Evolutionary conservation across 345 rosid genomes (phyloP).

Genomic region (Populus alba): DNA sequence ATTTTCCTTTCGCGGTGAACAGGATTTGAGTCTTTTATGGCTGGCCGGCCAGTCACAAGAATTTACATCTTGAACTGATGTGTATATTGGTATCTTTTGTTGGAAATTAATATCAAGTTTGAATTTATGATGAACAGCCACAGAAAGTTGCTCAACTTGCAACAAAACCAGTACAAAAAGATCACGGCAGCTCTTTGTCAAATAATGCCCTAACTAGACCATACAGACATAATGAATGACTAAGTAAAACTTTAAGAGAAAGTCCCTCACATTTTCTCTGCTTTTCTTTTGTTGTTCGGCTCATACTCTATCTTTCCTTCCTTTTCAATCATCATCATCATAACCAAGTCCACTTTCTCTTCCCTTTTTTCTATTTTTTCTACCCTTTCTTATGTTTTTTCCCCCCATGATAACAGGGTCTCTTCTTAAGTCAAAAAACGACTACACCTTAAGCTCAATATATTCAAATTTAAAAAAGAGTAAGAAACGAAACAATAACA

Average conservation of each 20-base stretch:
- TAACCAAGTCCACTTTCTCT: constrained; percentile 7
- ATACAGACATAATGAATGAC: not conserved
- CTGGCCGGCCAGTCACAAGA: no score
- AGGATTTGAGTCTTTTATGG: not conserved
- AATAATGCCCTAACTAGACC: constrained; percentile 4
- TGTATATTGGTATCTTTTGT: not conserved
- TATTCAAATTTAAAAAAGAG: not conserved
- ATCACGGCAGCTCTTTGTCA: constrained; percentile 13
- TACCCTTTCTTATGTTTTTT: not conserved
- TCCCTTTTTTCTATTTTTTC: not conserved
- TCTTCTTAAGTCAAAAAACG: not conserved
- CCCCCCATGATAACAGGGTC: not conserved
- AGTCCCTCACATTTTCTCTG: constrained; percentile 14
- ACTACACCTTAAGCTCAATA: not conserved
- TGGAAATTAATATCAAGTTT: not conserved
- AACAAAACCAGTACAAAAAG: not conserved
- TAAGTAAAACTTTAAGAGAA: not conserved
- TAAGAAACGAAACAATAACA: not conserved
- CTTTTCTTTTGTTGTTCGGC: not conserved
- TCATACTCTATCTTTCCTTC: constrained; percentile 14
- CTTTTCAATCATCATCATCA: constrained; percentile 33
- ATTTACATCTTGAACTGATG: not conserved
- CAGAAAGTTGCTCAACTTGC: constrained; percentile 10
- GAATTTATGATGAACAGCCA: not conserved
- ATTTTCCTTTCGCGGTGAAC: not conserved